Percentiles rank a stretch among this genome's conserved stretches.
These are phyloP conservation scores for Inga oerstediana DNA, from an alignment of 306 rosid species.

Conservation along the genomic window DNA sequence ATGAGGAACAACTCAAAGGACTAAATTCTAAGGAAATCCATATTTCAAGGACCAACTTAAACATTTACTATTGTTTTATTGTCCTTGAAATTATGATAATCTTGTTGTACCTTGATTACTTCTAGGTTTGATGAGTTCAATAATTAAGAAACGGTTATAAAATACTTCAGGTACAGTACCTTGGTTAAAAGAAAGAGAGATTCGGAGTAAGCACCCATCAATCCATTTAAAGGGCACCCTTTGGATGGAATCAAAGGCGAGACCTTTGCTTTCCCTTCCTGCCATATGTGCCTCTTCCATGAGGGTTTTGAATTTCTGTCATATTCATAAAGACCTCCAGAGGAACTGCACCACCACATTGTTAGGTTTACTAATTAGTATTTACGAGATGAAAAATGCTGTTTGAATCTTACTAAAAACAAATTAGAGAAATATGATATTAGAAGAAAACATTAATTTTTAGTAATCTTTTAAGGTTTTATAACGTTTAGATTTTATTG, in stretches of 20 bases:
- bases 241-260: slow-evolving; percentile 55
- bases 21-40: background rate
- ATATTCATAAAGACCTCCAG: slow-evolving; percentile 86
- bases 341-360: slow-evolving; percentile 63
- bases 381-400: background rate
- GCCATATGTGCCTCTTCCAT: slow-evolving; percentile 91
- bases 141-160: background rate
- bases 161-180: slow-evolving; percentile 45
- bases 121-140: background rate
- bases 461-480: background rate
- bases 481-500: background rate
- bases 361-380: background rate
- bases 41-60: background rate
- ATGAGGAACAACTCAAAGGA: background rate
- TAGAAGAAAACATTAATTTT: background rate
- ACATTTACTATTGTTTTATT: background rate
- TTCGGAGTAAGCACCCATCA: slow-evolving; percentile 66
- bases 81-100: background rate
- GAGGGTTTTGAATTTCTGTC: slow-evolving; percentile 79
- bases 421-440: background rate
- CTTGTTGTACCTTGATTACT: background rate
- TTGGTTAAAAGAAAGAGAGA: slow-evolving; percentile 89
- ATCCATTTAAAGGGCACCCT: slow-evolving; percentile 61
- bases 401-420: slow-evolving; percentile 7
- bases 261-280: slow-evolving; percentile 50